Base-by-base conservation (phyloP, 306 rosid genomes). In the Lathyrus aphaca region DNA sequence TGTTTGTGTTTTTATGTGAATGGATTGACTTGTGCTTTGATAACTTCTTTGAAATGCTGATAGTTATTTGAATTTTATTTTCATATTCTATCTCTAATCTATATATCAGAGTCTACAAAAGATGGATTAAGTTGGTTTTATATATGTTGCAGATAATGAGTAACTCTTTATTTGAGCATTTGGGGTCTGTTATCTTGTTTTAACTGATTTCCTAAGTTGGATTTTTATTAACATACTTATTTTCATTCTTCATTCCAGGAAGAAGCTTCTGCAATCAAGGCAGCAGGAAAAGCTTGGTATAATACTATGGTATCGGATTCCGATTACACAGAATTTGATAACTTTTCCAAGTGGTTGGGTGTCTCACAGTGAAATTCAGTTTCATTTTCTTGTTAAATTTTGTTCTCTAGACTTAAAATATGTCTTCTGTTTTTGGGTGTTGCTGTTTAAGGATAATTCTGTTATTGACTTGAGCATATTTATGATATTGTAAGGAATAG, bases 201-300 rank as follows among this genome's bases (percentile, higher is more conserved):
- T 30, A 25, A 55, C 30, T 38, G 46, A 21, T 1, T 21, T 21
- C 23, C 23, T 21, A 21, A 21, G 23, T 21, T 21, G 23, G 23
- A 21, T 21, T 1, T 21, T 23, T 1, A 48, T 50, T 40, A 40
- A 30, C 27, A 7, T 30, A 11, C 1, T 35, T 10, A 8, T 42
- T 55, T 44, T 6, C 17, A 4, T 0, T 50, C 23, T 30, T 8
- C 8, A 9, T 19, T 71, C 1, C 83, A 89, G 96, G 96, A 89
- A 86, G 92, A 86, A 14, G 91, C 98, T 25, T 0, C 83, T 57
- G 85, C 84, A 0, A 75, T 87, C 62, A 83, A 76, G 81, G 86
- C 95, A n/a, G 96, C 98, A 1, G 96, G 98, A 18, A 92, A 92
- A 35, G 79, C 91, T 0, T 92, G 95, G 92, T 89, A 83, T 42